phyloP scores from a whole-genome alignment of 148 eudicot genomes.

The Vaccinium darrowii region DNA sequence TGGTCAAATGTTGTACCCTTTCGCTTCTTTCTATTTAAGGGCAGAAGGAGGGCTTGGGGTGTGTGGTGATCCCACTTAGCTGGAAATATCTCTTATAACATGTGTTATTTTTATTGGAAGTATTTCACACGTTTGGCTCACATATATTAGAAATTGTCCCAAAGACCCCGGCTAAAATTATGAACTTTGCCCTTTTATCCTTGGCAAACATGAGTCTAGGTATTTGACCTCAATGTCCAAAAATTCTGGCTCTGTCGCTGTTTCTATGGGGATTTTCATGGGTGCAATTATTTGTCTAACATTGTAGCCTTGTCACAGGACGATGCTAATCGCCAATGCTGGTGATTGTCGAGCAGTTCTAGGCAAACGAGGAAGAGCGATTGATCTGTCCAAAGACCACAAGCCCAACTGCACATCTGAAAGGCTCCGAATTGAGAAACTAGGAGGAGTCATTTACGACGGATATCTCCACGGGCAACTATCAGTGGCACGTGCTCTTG shows the following conservation, averaged over 20 bases:
- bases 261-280: background rate
- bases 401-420: slow-evolving; percentile 62
- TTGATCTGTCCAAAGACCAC: slow-evolving; percentile 65
- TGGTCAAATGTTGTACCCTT: background rate
- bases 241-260: background rate
- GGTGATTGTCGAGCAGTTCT: slow-evolving; percentile 65
- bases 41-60: background rate
- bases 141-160: background rate
- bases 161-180: background rate
- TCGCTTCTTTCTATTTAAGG: background rate
- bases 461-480: slow-evolving; percentile 63
- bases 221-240: background rate
- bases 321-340: slow-evolving; percentile 53
- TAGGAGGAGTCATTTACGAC: slow-evolving; percentile 56
- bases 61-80: background rate
- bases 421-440: slow-evolving; percentile 47
- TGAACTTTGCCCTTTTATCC: background rate
- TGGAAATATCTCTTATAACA: background rate
- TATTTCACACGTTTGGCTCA: background rate
- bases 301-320: slow-evolving; percentile 26
- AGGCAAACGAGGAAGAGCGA: slow-evolving; percentile 60
- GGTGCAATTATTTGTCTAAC: background rate
- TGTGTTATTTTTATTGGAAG: background rate
- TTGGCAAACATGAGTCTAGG: background rate
- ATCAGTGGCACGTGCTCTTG: slow-evolving; percentile 61